These are phyloP conservation scores for Cyberlindnera nakhonratchasimensis DNA, from an alignment of 805 yeast genomes.

Conservation along the genomic window DNA sequence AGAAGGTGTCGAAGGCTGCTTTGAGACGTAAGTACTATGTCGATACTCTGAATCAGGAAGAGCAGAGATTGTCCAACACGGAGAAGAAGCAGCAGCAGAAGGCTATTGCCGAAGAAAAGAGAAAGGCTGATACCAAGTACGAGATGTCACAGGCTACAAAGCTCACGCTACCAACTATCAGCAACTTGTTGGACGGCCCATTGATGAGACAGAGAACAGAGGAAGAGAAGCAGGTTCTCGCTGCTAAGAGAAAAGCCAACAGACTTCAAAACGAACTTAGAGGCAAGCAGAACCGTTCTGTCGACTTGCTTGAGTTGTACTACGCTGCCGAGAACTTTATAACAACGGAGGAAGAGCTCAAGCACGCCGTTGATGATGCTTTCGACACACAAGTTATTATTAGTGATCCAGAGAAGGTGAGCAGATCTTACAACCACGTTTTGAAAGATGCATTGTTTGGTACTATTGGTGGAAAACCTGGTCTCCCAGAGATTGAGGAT, in stretches of 20 bases:
- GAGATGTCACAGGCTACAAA: constrained; percentile 45
- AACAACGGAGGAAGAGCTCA: constrained; percentile 65
- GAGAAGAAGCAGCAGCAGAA: constrained; percentile 29
- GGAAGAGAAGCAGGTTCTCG: constrained; percentile 58
- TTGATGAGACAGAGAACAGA: constrained; percentile 68
- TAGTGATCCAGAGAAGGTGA: constrained; percentile 9
- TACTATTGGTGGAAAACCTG: constrained; percentile 33
- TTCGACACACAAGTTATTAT: constrained; percentile 29
- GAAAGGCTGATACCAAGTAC: constrained; percentile 37
- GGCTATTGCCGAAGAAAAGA: constrained; percentile 28
- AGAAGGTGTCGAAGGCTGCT: constrained; percentile 42
- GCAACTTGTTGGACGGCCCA: constrained; percentile 61
- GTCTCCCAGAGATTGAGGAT: constrained; percentile 35
- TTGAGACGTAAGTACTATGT: constrained; percentile 69
- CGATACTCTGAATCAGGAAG: constrained; percentile 47
- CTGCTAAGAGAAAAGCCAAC: constrained; percentile 63
- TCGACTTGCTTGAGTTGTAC: constrained; percentile 62
- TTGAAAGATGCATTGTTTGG: constrained; percentile 36
- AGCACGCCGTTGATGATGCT: constrained; percentile 53
- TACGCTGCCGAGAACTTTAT: constrained; percentile 68
- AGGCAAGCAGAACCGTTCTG: constrained; percentile 50
- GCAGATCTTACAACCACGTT: constrained; percentile 23
- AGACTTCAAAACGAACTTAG: constrained; percentile 52
- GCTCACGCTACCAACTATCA: constrained; percentile 79
- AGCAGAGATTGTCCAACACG: constrained; percentile 32